These are phyloP conservation scores for Fagus sylvatica DNA, from an alignment of 306 rosid genomes.

Conservation along the genomic window DNA sequence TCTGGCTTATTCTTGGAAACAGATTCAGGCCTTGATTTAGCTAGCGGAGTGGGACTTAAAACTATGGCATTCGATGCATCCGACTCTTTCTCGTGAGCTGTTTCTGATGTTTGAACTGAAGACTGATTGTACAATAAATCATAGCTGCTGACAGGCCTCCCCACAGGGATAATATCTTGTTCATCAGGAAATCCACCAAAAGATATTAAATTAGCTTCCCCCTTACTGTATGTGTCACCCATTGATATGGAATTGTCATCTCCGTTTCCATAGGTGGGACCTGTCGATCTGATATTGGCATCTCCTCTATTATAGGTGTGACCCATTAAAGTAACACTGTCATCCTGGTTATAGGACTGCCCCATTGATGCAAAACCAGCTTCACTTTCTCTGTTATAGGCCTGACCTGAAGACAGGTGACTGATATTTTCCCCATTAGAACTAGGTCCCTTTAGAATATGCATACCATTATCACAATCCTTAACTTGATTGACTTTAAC, in stretches of 20 bases:
- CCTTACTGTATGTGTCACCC: conserved; percentile 50
- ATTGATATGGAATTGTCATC: conserved; percentile 44
- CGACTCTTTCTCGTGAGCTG: conserved; percentile 42
- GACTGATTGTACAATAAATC: conserved; percentile 56
- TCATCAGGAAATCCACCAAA: conserved; percentile 71
- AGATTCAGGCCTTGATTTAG: conserved; percentile 48
- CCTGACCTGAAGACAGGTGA: conserved; percentile 41
- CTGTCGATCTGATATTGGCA: conserved; percentile 44
- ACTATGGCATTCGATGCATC: conserved; percentile 44
- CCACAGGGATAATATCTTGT: conserved; percentile 52
- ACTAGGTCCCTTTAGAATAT: conserved; percentile 30
- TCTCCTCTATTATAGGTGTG: conserved; percentile 51
- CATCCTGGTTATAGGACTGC: conserved; percentile 52
- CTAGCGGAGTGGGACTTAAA: conserved; percentile 32
- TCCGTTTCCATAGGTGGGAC: conserved; percentile 41
- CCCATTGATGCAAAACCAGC: conserved; percentile 42
- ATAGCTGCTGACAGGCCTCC: conserved; percentile 49
- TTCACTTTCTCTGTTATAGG: conserved; percentile 47
- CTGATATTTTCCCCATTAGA: conserved; percentile 40
- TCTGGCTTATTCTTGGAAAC: conserved; percentile 59
- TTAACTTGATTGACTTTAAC: conserved; percentile 54
- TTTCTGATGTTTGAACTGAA: conserved; percentile 52
- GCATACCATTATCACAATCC: conserved; percentile 43
- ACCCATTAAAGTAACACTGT: conserved; percentile 42
- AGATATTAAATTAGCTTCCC: conserved; percentile 48